Evolutionary conservation across 257 asterid genomes (phyloP), one percentile per base, ranked within the genome.

Genomic region (Thymus mandschuricus): DNA sequence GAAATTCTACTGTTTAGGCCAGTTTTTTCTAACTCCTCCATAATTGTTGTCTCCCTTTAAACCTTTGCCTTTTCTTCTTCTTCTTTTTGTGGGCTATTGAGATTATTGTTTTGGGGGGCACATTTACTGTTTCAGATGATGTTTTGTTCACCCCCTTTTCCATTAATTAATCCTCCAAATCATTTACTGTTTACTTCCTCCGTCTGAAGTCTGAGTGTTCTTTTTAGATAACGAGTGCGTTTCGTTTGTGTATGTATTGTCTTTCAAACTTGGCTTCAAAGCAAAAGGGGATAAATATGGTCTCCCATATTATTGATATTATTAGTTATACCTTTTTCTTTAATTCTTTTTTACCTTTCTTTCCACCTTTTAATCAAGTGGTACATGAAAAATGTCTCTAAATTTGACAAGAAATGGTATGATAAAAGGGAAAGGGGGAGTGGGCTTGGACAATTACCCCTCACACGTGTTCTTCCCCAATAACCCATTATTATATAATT

Each of bases 41-140:
- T 90, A 72, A 89, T 86, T 84, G 46, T 81, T 91, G 97, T 89
- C 97, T 83, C 89, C 83, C 79, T 76, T 66, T 72, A 78, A 49
- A 75, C 48, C 63, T 29, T 21, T 79, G 75, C 73, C 73, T 75
- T 86, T 21, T 21, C 21, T 21, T 21, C 21, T 21, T 86, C 73
- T 79, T 76, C 80, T 82, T 85, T 80, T 74, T 52, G 87, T 81
- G 87, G 90, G 82, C 77, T 78, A 69, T 72, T 58, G 67, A 57
- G 74, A 80, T 76, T 52, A 72, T 69, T 79, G 80, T 28, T 68
- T 43, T 11, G 38, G 75, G 78, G 73, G 68, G 68, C 82, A 79
- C 75, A 21, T 79, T 68, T 69, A 12, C 75, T 87, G 71, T 81
- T 79, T 21, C 65, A 76, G 76, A 78, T 84, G 57, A 68, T 78